Percentiles rank a stretch among this genome's conserved stretches.
These are phyloP conservation scores for Telfairia occidentalis DNA, from an alignment of 331 rosid genomes.

Conservation along the genomic window DNA sequence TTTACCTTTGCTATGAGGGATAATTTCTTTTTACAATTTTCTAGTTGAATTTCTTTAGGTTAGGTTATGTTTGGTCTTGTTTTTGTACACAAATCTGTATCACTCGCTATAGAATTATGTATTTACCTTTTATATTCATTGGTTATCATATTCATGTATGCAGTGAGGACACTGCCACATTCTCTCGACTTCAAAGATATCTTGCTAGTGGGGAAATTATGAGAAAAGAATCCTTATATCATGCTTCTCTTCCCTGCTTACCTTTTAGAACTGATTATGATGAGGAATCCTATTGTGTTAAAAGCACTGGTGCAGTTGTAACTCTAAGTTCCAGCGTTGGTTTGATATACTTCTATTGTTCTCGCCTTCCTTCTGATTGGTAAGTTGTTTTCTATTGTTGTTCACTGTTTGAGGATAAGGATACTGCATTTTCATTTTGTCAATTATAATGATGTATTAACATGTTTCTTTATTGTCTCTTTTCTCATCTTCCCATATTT, in stretches of 20 bases:
- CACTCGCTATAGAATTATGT: background rate
- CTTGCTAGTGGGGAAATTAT: conserved; percentile 50
- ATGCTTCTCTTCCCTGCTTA: conserved; percentile 50
- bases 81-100: background rate
- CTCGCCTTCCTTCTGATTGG: conserved; percentile 86
- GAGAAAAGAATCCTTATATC: conserved; percentile 55
- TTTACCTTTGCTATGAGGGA: background rate
- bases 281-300: conserved; percentile 40
- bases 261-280: conserved; percentile 30
- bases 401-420: background rate
- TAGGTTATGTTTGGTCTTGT: background rate
- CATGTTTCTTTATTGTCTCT: background rate
- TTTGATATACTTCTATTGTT: conserved; percentile 62
- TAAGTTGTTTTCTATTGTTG: conserved; percentile 17
- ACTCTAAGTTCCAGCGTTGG: conserved; percentile 55
- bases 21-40: background rate
- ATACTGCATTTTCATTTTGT: background rate
- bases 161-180: conserved; percentile 54
- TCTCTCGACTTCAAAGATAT: conserved; percentile 51
- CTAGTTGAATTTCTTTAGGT: background rate
- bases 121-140: background rate
- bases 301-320: conserved; percentile 61
- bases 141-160: conserved; percentile 14
- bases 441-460: conserved; percentile 3
- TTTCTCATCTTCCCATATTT: background rate